Base-by-base conservation (phyloP, 1,139 yeast species). In the Yamadazyma siamensis region DNA sequence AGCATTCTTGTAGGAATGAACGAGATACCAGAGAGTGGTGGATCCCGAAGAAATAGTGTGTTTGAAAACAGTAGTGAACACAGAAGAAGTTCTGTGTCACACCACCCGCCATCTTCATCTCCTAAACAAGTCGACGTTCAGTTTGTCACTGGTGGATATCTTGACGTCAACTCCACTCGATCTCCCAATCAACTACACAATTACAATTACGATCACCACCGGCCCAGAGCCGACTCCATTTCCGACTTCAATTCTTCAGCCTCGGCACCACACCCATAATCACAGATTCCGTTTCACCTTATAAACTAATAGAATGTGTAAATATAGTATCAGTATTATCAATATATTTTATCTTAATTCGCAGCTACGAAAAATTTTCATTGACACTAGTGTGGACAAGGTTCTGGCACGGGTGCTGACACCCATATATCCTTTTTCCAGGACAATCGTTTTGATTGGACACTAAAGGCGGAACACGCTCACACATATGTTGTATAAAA, bases 1-100 rank as follows among this genome's bases (percentile, higher is more conserved):
- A 80, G 89, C 35, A 85, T 86, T 27, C 64, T 86, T 36, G 89
- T 87, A 21, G 81, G 87, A 6, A 80, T 86, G 86, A 82, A 80
- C 49, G 34, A 31, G 13, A 22, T 31, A 21, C n/a, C n/a, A 17
- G 14, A 28, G 14, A 24, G 26, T 13, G 17, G 21, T 8, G 26
- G 31, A 12, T 34, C 39, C 15, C 28, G 49, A 30, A 32, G 49
- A 26, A 41, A 40, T 27, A 41, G 46, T 32, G 35, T 43, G 10
- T 32, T 43, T 21, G 46, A 41, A 4, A 28, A 10, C 15, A 24
- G 21, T 6, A 10, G 12, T 10, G 13, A 26, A 4, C 14, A 19
- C 23, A 9, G 33, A 23, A 27, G 23, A 17, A 36, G 36, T 28
- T 48, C 56, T 2, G 32, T 47, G 9, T 44, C 51, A 8, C 49